Percentiles rank a stretch among this genome's conserved stretches.
Conservation (phyloP, 805 yeast species). For the Clavispora phyllophila region DNA sequence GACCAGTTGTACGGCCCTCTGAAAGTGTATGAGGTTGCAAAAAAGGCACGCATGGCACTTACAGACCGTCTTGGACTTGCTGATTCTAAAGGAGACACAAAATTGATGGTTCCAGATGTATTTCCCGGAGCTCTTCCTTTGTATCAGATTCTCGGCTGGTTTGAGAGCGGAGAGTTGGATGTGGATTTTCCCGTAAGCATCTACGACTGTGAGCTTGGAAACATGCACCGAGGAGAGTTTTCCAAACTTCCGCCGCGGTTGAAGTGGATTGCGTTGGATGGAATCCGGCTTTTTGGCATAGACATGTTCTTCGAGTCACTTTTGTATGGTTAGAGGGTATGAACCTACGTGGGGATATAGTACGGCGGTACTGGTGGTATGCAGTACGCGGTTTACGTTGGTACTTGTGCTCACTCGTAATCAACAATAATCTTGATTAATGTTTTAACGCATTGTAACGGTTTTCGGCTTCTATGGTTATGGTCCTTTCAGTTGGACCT, state of each 20-base stretch:
- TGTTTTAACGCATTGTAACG: too few species aligned
- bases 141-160: conserved; percentile 36
- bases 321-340: conserved; percentile 5
- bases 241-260: conserved; percentile 18
- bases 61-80: neutral
- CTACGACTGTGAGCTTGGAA: conserved; percentile 15
- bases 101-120: conserved; percentile 32
- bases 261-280: conserved; percentile 31
- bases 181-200: conserved; percentile 13
- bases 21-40: conserved; percentile 17
- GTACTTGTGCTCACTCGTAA: too few species aligned
- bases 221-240: conserved; percentile 17
- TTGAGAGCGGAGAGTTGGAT: conserved; percentile 22
- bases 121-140: conserved; percentile 50
- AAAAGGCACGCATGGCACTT: conserved; percentile 11
- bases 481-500: too few species aligned
- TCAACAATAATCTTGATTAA: too few species aligned
- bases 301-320: conserved; percentile 26
- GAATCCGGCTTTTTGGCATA: conserved; percentile 41
- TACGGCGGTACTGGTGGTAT: too few species aligned
- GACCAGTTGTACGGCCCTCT: conserved; percentile 5
- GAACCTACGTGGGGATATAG: too few species aligned
- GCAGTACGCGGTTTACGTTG: too few species aligned
- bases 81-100: conserved; percentile 9
- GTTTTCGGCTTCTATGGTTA: too few species aligned